These are phyloP conservation scores for Pseudogymnoascus sp. DNA, from an alignment of 2,329 filamentous ascomycete genomes.

Conservation along the genomic window DNA sequence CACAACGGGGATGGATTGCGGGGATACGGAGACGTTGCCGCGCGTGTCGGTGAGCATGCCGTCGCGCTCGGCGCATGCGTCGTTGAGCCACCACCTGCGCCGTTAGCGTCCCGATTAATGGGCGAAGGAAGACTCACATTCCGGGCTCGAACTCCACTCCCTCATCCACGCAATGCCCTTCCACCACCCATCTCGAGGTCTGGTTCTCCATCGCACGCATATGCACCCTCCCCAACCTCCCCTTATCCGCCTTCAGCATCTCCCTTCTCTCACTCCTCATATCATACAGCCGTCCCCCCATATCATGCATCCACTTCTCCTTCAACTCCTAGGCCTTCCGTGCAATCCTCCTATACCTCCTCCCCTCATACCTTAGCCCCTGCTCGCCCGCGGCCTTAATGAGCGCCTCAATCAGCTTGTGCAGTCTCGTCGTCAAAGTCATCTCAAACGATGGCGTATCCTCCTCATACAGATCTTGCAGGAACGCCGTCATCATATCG, in stretches of 20 bases:
- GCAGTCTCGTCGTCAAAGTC: slow-evolving; percentile 14
- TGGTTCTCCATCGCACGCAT: not conserved
- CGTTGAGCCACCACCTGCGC: slow-evolving; percentile 50
- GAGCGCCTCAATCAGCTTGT: slow-evolving; percentile 20
- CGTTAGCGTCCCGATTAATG: slow-evolving; percentile 16
- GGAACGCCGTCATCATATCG: not conserved
- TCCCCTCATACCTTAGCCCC: not conserved
- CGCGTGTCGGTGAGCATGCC: slow-evolving; percentile 42
- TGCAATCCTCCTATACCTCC: not conserved
- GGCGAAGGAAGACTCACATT: slow-evolving; percentile 34
- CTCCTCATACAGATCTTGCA: not conserved
- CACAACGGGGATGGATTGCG: slow-evolving; percentile 39
- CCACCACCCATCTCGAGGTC: slow-evolving; percentile 9
- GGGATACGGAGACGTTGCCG: slow-evolving; percentile 40
- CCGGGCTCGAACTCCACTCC: slow-evolving; percentile 34
- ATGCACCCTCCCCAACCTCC: not conserved
- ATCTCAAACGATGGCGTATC: slow-evolving; percentile 3
- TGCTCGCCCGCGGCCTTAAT: slow-evolving; percentile 1
- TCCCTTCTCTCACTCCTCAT: slow-evolving; percentile 18
- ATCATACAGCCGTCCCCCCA: slow-evolving; percentile 14
- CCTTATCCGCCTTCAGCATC: slow-evolving; percentile 15
- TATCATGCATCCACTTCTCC: slow-evolving; percentile 18
- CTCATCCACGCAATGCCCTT: not conserved
- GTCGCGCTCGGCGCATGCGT: slow-evolving; percentile 49
- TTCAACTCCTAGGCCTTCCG: slow-evolving; percentile 14